phyloP scores from a whole-genome alignment of 1,284 basidiomycete species.

The Ganoderma lingzhi region DNA sequence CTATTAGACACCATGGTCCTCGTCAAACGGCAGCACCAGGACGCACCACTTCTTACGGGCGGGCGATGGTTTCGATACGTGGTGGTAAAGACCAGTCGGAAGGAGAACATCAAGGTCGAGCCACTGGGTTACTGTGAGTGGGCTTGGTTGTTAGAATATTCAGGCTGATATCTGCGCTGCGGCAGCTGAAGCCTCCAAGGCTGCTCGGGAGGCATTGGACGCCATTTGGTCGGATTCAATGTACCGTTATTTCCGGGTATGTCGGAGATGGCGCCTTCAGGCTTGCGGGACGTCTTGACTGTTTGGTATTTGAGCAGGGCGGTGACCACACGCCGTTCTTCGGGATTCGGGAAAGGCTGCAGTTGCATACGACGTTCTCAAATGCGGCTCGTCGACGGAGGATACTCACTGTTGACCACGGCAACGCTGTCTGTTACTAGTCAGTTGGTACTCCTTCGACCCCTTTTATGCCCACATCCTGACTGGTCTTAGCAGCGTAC shows the following conservation, averaged over 20 bases:
- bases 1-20: not conserved
- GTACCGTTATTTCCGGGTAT: slow-evolving; percentile 1
- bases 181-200: not conserved
- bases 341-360: not conserved
- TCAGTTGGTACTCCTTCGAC: not conserved
- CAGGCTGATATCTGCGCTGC: not conserved
- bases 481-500: not conserved
- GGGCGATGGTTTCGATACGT: not conserved
- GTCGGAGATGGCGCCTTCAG: not conserved
- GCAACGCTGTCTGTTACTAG: not conserved
- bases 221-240: not conserved
- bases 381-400: not conserved
- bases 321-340: not conserved
- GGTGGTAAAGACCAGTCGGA: not conserved
- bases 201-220: not conserved
- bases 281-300: not conserved
- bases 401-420: not conserved
- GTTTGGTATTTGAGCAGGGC: not conserved
- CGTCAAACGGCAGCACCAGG: not conserved
- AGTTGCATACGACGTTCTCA: not conserved
- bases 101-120: not conserved
- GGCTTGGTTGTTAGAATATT: not conserved
- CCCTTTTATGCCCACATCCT: not conserved
- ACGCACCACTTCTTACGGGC: not conserved
- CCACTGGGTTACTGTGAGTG: not conserved